phyloP scores from a whole-genome alignment of 2,329 filamentous ascomycete species.

The Colletotrichum liriopes region DNA sequence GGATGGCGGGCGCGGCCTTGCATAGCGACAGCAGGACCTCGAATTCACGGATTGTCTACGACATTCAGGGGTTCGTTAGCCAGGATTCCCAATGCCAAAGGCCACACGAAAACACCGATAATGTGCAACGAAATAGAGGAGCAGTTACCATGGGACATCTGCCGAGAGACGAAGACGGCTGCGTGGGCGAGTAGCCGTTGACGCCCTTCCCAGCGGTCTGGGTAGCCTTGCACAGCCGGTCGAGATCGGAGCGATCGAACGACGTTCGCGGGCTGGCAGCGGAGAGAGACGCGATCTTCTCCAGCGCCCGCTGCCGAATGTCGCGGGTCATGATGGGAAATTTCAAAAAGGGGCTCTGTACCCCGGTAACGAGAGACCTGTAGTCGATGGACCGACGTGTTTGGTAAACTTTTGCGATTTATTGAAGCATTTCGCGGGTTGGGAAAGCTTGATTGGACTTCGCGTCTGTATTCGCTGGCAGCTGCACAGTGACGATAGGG shows the following conservation, averaged over 20 bases:
- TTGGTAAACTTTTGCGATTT: neutral
- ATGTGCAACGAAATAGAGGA: constrained; percentile 7
- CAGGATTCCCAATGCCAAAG: neutral
- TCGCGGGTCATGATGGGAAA: constrained; percentile 64
- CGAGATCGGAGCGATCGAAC: constrained; percentile 75
- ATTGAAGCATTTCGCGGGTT: constrained; percentile 10
- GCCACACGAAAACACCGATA: neutral
- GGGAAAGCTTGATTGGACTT: constrained; percentile 3
- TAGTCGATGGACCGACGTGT: neutral
- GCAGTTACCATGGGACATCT: constrained; percentile 73
- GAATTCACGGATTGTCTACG: constrained; percentile 87
- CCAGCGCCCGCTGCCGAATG: constrained; percentile 74
- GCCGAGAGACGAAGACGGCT: constrained; percentile 59
- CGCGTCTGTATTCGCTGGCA: neutral
- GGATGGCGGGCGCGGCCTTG: constrained; percentile 86
- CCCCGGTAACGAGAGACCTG: constrained; percentile 10
- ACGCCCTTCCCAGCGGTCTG: constrained; percentile 61
- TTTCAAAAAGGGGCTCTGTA: neutral
- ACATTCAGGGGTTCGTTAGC: constrained; percentile 23
- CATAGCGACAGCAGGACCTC: constrained; percentile 93
- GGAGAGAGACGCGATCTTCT: constrained; percentile 77
- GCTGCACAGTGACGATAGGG: constrained; percentile 40
- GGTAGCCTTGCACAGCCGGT: constrained; percentile 73
- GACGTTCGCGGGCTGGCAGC: constrained; percentile 67
- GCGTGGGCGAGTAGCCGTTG: constrained; percentile 65